A percentile compares a stretch with the other conserved stretches of the same genome.
These are phyloP conservation scores for Eucalyptus viminalis DNA, from an alignment of 345 rosid species.

Conservation along the genomic window DNA sequence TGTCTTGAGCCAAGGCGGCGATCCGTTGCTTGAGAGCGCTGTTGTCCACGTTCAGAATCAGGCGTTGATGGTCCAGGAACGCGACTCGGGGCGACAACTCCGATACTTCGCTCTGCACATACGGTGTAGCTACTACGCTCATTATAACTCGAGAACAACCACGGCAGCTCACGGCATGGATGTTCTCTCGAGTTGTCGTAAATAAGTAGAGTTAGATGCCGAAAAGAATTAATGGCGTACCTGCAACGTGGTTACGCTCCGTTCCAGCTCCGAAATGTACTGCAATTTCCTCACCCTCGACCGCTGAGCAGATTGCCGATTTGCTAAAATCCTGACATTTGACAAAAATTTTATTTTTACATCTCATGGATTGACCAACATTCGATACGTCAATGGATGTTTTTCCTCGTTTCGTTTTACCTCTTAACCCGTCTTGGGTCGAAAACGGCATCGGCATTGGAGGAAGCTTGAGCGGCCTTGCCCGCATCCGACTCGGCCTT, in stretches of 20 bases:
- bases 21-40: slow-evolving; percentile 67
- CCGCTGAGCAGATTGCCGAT: slow-evolving; percentile 58
- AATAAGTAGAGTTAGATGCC: not conserved
- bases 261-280: slow-evolving; percentile 53
- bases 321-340: slow-evolving; percentile 48
- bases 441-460: slow-evolving; percentile 8
- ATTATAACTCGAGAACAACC: not conserved
- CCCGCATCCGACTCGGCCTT: slow-evolving; percentile 1
- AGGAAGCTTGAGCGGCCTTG: not conserved
- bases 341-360: not conserved
- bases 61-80: slow-evolving; percentile 52
- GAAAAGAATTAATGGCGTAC: not conserved
- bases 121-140: not conserved
- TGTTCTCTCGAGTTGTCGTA: not conserved
- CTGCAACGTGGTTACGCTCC: slow-evolving; percentile 53
- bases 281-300: slow-evolving; percentile 58
- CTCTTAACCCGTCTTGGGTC: slow-evolving; percentile 66
- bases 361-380: not conserved
- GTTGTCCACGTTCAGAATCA: slow-evolving; percentile 56
- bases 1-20: slow-evolving; percentile 81
- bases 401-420: not conserved
- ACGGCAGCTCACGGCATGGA: not conserved
- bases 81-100: slow-evolving; percentile 72
- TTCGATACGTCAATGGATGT: not conserved
- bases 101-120: slow-evolving; percentile 50